A percentile compares a stretch with the other conserved stretches of the same genome.
Evolutionary conservation across 768 basidiomycete species (phyloP).

Genomic region (Nevesoporus exiguus): DNA sequence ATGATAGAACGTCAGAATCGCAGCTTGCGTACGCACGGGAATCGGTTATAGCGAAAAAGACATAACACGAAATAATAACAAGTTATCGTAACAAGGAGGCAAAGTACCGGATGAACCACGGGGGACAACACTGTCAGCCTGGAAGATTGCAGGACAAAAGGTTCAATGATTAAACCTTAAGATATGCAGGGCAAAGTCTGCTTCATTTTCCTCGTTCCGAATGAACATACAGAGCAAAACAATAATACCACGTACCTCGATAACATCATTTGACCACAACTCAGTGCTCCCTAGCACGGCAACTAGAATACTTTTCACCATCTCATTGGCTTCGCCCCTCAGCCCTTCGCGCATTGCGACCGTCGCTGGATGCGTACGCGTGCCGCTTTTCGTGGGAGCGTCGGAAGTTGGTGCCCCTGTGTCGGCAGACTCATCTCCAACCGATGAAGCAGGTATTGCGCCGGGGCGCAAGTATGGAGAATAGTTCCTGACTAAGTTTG

Average conservation of each 20-base stretch:
- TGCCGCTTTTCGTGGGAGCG: constrained; percentile 44
- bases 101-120: constrained; percentile 46
- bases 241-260: constrained; percentile 23
- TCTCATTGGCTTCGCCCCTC: constrained; percentile 62
- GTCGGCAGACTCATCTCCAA: constrained; percentile 4
- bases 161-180: constrained; percentile 31
- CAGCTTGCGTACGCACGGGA: neutral
- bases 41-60: neutral
- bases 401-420: constrained; percentile 1
- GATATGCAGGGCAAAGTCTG: constrained; percentile 50
- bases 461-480: constrained; percentile 68
- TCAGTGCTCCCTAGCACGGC: constrained; percentile 32
- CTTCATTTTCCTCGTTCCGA: neutral
- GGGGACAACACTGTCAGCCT: too few relatives aligned
- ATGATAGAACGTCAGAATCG: constrained; percentile 19
- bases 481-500: constrained; percentile 89
- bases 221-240: constrained; percentile 2
- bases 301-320: constrained; percentile 58
- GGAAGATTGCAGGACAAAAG: neutral
- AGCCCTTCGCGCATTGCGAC: constrained; percentile 65
- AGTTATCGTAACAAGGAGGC: neutral
- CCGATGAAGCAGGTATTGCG: constrained; percentile 14
- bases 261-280: constrained; percentile 61
- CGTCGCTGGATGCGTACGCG: constrained; percentile 62
- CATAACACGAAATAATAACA: neutral